Evolutionary conservation across 768 basidiomycete genomes (phyloP), one percentile per base, ranked within the genome.

Genomic region (Kwoniella sp.): DNA sequence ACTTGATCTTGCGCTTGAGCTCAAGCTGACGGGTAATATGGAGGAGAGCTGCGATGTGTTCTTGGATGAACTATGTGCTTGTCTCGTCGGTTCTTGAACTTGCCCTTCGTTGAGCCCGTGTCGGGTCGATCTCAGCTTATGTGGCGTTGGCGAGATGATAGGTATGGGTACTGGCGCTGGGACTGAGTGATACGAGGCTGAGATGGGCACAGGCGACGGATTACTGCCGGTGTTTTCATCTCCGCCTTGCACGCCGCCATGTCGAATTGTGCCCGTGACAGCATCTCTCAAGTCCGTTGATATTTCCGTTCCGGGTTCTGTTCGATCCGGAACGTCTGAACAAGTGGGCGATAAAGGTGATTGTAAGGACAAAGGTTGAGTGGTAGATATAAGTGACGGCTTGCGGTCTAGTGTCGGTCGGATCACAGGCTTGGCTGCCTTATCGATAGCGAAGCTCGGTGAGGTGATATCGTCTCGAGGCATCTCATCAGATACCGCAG

Each of bases 381-480:
- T 61, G 1, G 60, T 29, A n/a, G 60, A 61, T 28, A 61, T 8
- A 17, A 53, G 48, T 7, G 60, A 61, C n/a, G 60, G 37, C 34
- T 30, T 61, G 37, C 37, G 31, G 1, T 25, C 26, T 0, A 57
- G 20, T 11, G 23, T 34, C 22, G 30, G 30, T 34, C 8, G 61
- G 55, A 13, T 20, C 38, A 41, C 11, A 41, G 11, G 53, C 20
- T 11, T 29, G 47, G 26, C 13, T 0, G 26, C 22, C 28, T 15
- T 28, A 53, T 30, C 47, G n/a, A n/a, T n/a, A n/a, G n/a, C n/a
- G n/a, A n/a, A n/a, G n/a, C n/a, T n/a, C n/a, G n/a, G n/a, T n/a
- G n/a, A n/a, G n/a, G n/a, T n/a, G n/a, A n/a, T n/a, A n/a, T n/a
- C n/a, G n/a, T n/a, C n/a, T n/a, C n/a, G n/a, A n/a, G n/a, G n/a